Evolutionary conservation across 192 early-diverging fungal genomes (phyloP).

Genomic region (Linnemannia schmuckeri): DNA sequence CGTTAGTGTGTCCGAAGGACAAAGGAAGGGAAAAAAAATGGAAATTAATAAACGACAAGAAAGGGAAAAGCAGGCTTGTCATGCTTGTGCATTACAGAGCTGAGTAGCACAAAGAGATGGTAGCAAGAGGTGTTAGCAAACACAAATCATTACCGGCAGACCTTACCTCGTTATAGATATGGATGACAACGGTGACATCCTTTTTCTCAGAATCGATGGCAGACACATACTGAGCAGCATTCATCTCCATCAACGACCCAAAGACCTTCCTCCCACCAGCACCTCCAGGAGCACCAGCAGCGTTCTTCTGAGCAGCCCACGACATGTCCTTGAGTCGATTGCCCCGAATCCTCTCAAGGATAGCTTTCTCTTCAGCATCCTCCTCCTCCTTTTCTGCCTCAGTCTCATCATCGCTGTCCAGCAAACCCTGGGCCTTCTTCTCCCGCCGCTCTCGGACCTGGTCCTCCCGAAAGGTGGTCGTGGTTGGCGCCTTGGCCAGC

Average conservation of each 20-base stretch:
- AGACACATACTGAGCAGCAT: slow-evolving; percentile 60
- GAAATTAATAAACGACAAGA: not conserved
- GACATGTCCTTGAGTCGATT: slow-evolving; percentile 59
- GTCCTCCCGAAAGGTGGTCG: slow-evolving; percentile 64
- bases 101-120: not conserved
- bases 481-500: slow-evolving; percentile 59
- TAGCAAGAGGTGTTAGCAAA: not conserved
- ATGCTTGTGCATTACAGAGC: not conserved
- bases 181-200: slow-evolving; percentile 63
- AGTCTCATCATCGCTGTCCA: slow-evolving; percentile 29
- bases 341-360: slow-evolving; percentile 57
- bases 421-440: slow-evolving; percentile 25
- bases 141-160: not conserved
- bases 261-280: slow-evolving; percentile 45
- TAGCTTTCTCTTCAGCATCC: slow-evolving; percentile 52
- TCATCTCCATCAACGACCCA: slow-evolving; percentile 63
- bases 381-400: slow-evolving; percentile 22
- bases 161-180: slow-evolving; percentile 66
- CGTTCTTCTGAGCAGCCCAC: slow-evolving; percentile 27
- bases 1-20: not conserved
- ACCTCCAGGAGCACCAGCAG: slow-evolving; percentile 15
- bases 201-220: slow-evolving; percentile 66
- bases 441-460: slow-evolving; percentile 21
- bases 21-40: slow-evolving; percentile 4
- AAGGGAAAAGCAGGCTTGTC: not conserved